Base-by-base conservation (phyloP, 2,329 filamentous ascomycete species). In the Rasamsonia emersonii region DNA sequence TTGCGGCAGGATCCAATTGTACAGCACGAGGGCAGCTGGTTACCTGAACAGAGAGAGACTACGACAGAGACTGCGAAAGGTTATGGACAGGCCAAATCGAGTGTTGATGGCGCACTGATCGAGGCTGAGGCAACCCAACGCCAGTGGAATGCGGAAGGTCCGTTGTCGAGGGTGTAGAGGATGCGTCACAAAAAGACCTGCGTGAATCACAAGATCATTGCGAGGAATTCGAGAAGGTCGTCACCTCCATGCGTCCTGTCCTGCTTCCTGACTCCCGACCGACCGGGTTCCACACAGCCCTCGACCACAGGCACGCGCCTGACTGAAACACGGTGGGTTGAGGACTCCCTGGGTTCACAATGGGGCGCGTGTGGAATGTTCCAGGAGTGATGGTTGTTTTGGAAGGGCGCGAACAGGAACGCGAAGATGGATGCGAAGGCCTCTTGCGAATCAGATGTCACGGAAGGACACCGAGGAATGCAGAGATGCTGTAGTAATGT, bases 181-280 rank as follows among this genome's bases (percentile, higher is more conserved):
- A 35, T 39, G 44, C 40, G 37, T 43, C 41, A 40, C 41, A 33
- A 33, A 26, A 41, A 35, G 36, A 38, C n/a, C n/a, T 37, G 36
- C 41, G 41, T 45, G 43, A 49, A 45, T 55, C 47, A 56, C 38
- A 44, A 43, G 43, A 36, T 43, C 46, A 45, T 47, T 36, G 33
- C 41, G 41, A 45, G 38, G 33, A 39, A 42, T 40, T 33, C 30
- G 29, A 41, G 18, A 17, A 27, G 10, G 36, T 40, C 31, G 33
- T 15, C 32, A 26, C 28, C 41, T 42, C 43, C 39, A 40, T 41
- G 34, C 32, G 30, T 29, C 32, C 29, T n/a, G 7, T 8, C 4
- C 5, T 15, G 20, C 28, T 18, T 27, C n/a, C n/a, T n/a, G n/a
- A n/a, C 21, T 28, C 32, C 30, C 31, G 27, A 30, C 30, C n/a